Base-by-base conservation (phyloP, 1,284 basidiomycete species). In the Entoloma clypeatum region DNA sequence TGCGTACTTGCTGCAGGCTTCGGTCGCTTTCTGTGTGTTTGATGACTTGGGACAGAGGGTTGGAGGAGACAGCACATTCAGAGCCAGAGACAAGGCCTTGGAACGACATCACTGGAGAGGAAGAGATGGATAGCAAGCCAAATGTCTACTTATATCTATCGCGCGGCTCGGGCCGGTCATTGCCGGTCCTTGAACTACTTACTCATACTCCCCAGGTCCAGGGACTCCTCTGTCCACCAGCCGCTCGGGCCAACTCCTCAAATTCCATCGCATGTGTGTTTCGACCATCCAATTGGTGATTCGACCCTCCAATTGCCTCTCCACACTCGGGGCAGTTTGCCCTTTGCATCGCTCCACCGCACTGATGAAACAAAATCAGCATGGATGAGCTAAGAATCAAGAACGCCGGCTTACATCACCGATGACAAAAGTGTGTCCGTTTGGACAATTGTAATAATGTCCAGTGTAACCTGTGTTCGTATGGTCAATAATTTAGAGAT, bases 1-100 rank as follows among this genome's bases (percentile, higher is more conserved):
- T 19, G 25, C 34, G 18, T 50, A 84, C 86, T 68, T 88, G 81
- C 52, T 94, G 91, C 24, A 96, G 63, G 57, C 89, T 92, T 42
- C 87, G 81, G 65, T 98, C 94, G 3, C 82, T 82, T 48, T 93
- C 90, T 4, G 92, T 82, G 54, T 96, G 88, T 63, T 97, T 97
- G 45, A 95, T 72, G 30, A 98, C 84, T 56, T 92, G 87, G 13
- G 88, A 82, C 22, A 99, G 73, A 3, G 93, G 92, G 60, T 97
- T 98, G 41, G 84, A 77, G 5, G 82, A 75, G 16, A 83, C 78
- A 6, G 86, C 86, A 64, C 94, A 96, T 65, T 95, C 94, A 40
- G 92, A 80, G 49, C 92, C 93, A 41, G 88, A 92, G 51, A 97
- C 80, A 49, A 97, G 77, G 44, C 79, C 74, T 66, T 84, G 81